phyloP scores from a whole-genome alignment of 208 protist genomes.

The Crithidia brevicula region DNA sequence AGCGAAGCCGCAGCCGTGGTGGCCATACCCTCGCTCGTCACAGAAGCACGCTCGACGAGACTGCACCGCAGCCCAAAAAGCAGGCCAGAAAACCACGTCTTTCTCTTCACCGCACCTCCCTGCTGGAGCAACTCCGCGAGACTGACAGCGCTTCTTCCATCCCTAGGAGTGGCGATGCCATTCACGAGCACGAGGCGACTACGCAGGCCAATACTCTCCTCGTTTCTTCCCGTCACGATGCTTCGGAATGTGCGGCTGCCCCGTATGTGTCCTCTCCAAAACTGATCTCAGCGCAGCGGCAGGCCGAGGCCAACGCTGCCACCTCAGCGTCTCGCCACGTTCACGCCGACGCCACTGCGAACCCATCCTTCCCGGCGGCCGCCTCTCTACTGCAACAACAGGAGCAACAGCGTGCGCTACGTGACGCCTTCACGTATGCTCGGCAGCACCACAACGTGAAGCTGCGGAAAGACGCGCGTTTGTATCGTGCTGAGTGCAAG shows the following conservation, averaged over 20 bases:
- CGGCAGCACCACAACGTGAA: constrained; percentile 48
- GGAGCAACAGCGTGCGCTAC: constrained; percentile 24
- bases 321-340: background rate
- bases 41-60: too few relatives aligned
- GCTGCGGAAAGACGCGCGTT: constrained; percentile 52
- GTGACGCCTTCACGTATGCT: constrained; percentile 34
- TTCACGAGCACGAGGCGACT: too few relatives aligned
- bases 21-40: too few relatives aligned
- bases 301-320: constrained; percentile 6
- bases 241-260: background rate
- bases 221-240: background rate
- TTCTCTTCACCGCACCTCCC: constrained; percentile 8
- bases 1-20: background rate
- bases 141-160: background rate
- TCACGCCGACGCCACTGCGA: background rate
- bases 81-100: background rate
- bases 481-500: constrained; percentile 53
- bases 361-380: background rate
- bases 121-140: constrained; percentile 22
- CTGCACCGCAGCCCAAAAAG: background rate
- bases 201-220: background rate
- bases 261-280: constrained; percentile 9
- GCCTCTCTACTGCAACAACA: constrained; percentile 16
- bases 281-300: constrained; percentile 2
- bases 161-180: too few relatives aligned